Evolutionary conservation across 75 land plant genomes (phyloP), one percentile per base, ranked within the genome.

Genomic region (Azolla pinnata): DNA sequence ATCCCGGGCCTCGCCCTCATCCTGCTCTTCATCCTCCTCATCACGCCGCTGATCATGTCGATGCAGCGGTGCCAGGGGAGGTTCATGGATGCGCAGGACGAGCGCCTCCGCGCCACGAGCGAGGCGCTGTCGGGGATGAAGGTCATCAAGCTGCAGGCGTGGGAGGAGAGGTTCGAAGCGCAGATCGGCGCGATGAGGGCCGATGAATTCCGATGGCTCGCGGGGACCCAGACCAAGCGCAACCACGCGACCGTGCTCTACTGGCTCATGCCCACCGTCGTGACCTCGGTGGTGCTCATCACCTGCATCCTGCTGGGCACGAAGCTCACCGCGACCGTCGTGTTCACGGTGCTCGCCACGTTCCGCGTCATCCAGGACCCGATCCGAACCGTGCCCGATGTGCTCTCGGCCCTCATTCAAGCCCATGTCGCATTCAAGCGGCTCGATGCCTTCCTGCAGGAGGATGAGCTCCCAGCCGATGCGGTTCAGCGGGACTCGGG

Each of bases 351-450:
- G 0, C 59, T 70, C 1, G 64, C 72, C 10, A 63, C 72, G 1
- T 62, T 70, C 28, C 65, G 72, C 35, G 63, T 70, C 29, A 31
- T 70, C 31, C 66, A 70, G 44, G 72, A 70, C 0, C 72, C 72
- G 12, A 44, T 70, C 38, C 44, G 66, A 0, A 29, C 57, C 10
- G 65, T 62, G n/a, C 72, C 66, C 28, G 60, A 70, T 42, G 29
- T 63, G 2, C 61, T 70, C 23, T 45, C 29, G 24, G 46, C 44
- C 4, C 21, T 48, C 21, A 59, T 70, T 17, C 66, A 69, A 32
- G 67, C 59, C 16, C 55, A 56, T 38, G 60, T 70, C 12, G 65
- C 72, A 16, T 58, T 70, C 32, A 44, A 44, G 10, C 49, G 66
- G 0, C 21, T 70, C 27, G 27, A 34, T 5, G 54, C 14, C 0